Percentiles rank a stretch among this genome's conserved stretches.
Conservation (phyloP, 139 green algal genomes). For the Coelastrella sp. region DNA sequence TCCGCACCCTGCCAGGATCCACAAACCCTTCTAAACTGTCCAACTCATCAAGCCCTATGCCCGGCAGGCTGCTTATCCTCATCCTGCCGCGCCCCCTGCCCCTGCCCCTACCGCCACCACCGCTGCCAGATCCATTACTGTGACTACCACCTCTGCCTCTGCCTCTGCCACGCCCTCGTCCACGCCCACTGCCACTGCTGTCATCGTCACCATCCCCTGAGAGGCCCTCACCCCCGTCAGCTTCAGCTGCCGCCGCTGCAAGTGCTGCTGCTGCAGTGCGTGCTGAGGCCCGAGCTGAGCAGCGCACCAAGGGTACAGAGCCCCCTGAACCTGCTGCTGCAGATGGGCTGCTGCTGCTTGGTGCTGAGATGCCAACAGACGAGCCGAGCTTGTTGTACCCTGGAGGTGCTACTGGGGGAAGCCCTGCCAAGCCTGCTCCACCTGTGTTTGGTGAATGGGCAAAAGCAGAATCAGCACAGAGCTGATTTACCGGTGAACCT, state of each 20-base stretch:
- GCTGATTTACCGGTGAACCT: no score
- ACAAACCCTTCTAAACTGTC: not conserved
- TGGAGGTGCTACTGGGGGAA: conserved; percentile 27
- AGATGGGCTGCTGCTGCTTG: not conserved
- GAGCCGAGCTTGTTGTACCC: conserved; percentile 41
- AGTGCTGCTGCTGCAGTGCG: conserved; percentile 38
- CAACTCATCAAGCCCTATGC: conserved; percentile 9
- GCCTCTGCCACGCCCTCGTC: not conserved
- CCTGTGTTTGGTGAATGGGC: not conserved
- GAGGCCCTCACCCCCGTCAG: not conserved
- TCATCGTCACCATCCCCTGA: conserved; percentile 4
- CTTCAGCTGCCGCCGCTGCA: not conserved
- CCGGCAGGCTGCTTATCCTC: not conserved
- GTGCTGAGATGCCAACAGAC: not conserved
- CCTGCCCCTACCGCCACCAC: not conserved
- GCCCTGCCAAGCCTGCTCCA: not conserved
- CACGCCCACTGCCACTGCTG: not conserved
- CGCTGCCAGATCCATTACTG: not conserved
- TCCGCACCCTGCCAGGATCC: conserved; percentile 24
- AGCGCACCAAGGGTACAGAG: no score
- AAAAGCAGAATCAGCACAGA: no score
- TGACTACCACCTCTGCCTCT: not conserved
- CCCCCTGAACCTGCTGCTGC: not conserved
- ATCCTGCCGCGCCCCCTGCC: conserved; percentile 4
- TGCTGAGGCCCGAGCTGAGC: conserved; percentile 25